phyloP scores from a whole-genome alignment of 768 basidiomycete species.

The Amanita pallidorosea region DNA sequence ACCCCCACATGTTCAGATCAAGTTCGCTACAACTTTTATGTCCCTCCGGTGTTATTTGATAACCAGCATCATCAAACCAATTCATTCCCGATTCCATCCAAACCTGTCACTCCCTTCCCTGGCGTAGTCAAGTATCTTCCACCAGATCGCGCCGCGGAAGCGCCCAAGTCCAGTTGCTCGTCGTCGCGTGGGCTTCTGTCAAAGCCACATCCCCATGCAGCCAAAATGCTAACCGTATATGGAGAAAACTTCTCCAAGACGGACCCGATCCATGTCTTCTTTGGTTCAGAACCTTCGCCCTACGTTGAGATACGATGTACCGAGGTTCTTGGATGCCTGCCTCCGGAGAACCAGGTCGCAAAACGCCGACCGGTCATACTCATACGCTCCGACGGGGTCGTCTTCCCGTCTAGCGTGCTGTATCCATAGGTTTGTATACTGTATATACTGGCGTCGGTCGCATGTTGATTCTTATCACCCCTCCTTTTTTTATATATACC shows the following conservation, averaged over 20 bases:
- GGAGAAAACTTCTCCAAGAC: slow-evolving; percentile 84
- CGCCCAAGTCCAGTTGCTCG: slow-evolving; percentile 61
- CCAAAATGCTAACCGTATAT: slow-evolving; percentile 77
- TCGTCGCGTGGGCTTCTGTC: slow-evolving; percentile 57
- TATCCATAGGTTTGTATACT: slow-evolving; percentile 47
- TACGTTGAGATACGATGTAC: slow-evolving; percentile 82
- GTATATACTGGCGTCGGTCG: not conserved
- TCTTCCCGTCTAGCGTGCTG: slow-evolving; percentile 75
- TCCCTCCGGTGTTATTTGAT: slow-evolving; percentile 78
- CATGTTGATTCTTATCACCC: slow-evolving; percentile 9
- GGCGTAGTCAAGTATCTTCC: slow-evolving; percentile 86
- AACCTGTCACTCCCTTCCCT: slow-evolving; percentile 80
- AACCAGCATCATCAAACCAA: slow-evolving; percentile 60
- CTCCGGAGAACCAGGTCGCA: slow-evolving; percentile 53
- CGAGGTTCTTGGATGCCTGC: slow-evolving; percentile 75
- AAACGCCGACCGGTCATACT: slow-evolving; percentile 77
- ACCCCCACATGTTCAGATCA: slow-evolving; percentile 42
- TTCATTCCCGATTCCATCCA: slow-evolving; percentile 71
- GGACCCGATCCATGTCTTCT: slow-evolving; percentile 76
- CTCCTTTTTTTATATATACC: slow-evolving; percentile 7
- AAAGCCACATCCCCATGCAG: slow-evolving; percentile 69
- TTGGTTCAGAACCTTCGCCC: slow-evolving; percentile 80
- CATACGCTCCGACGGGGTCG: slow-evolving; percentile 75
- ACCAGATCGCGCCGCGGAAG: slow-evolving; percentile 78
- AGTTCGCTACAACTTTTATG: slow-evolving; percentile 89